Base-by-base conservation (phyloP, 805 yeast genomes). In the Blastobotrys terrestris region DNA sequence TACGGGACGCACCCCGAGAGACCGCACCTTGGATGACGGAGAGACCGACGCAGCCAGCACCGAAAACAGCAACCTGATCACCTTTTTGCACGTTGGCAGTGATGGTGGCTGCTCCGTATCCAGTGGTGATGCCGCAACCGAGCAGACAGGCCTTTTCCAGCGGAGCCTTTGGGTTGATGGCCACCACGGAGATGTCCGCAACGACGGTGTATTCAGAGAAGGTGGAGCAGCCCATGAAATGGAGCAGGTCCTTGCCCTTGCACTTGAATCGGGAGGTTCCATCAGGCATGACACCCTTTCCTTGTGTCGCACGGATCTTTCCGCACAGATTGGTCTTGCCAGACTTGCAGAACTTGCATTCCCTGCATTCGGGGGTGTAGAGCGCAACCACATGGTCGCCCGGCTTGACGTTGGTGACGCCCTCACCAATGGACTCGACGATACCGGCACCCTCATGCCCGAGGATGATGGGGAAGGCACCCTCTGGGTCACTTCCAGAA, bases 381-480 rank as follows among this genome's bases (percentile, higher is more conserved):
- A 94, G 76, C 18, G 95, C 91, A 63, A 95, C 80, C 57, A 94
- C 99, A 60, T 84, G 85, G 72, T 94, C 99, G 61, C 99, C 99
- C 40, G 77, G 84, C 74, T 89, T 87, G 63, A 92, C 97, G 64
- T 72, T 80, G 56, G 90, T 83, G 55, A 94, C 99, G 59, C 87
- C 97, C 67, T 87, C 96, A 65, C 99, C 99, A 44, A 94, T 79
- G 50, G 89, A 80, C 76, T 92, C 99, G 45, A 94, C 98, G 57
- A 88, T 76, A 66, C 99, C 99, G 41, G 97, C 96, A 72, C 97
- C 97, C 72, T 94, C 99, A 72, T 94, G 99, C 57, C 99, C 99
- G 64, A 95, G 77, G 56, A 94, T 74, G 16, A 83, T 85, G 15
- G 98, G 98, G 80, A 90, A 90, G 13, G 85, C 87, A 63, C 98